These are phyloP conservation scores for Caloboletus firmus DNA, from an alignment of 1,284 basidiomycete species.

Conservation along the genomic window DNA sequence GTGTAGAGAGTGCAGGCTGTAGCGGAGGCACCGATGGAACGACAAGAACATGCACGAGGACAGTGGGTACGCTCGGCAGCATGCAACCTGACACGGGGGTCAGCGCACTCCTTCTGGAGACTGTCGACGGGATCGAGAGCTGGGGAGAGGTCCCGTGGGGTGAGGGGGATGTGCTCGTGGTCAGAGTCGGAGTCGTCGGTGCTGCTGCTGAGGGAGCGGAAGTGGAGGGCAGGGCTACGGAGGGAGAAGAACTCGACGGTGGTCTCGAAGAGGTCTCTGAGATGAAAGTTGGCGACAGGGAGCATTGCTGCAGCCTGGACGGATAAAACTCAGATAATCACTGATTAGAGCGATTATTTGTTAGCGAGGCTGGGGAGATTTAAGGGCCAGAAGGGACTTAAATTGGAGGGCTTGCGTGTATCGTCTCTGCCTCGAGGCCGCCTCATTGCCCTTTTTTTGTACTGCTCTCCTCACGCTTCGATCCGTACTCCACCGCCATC, in stretches of 20 bases:
- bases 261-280: slow-evolving; percentile 56
- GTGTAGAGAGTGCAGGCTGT: slow-evolving; percentile 36
- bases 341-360: slow-evolving; percentile 20
- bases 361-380: slow-evolving; percentile 18
- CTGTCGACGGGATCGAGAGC: slow-evolving; percentile 20
- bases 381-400: slow-evolving; percentile 11
- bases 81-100: slow-evolving; percentile 50
- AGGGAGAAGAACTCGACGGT: slow-evolving; percentile 61
- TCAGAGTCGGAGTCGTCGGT: slow-evolving; percentile 31
- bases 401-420: slow-evolving; percentile 25
- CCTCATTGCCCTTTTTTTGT: slow-evolving; percentile 19
- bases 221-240: slow-evolving; percentile 39
- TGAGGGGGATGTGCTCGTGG: slow-evolving; percentile 25
- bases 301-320: slow-evolving; percentile 42
- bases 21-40: slow-evolving; percentile 31
- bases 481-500: slow-evolving; percentile 1
- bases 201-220: slow-evolving; percentile 14
- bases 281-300: slow-evolving; percentile 51
- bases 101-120: slow-evolving; percentile 27
- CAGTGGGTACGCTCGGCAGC: slow-evolving; percentile 39
- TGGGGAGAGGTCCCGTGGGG: slow-evolving; percentile 30
- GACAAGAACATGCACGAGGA: slow-evolving; percentile 41
- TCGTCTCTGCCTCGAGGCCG: slow-evolving; percentile 20
- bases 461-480: background rate
- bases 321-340: slow-evolving; percentile 44